Percentiles rank a stretch among this genome's conserved stretches.
phyloP scores from a whole-genome alignment of 306 rosid genomes.

The Cucurbita ficifolia region DNA sequence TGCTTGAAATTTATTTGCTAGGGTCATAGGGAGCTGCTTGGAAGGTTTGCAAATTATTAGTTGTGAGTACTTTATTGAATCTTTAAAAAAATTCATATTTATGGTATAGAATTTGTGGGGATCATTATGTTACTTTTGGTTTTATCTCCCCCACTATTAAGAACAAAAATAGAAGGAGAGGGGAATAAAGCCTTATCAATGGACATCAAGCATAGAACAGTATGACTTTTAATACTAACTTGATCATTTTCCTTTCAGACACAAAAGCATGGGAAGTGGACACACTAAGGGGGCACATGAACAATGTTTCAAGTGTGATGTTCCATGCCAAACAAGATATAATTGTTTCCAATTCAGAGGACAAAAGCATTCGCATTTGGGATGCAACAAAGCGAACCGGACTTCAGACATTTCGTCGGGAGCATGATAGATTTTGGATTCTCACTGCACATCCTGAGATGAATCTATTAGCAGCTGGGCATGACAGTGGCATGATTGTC shows the following conservation, averaged over 20 bases:
- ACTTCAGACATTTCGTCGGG: slow-evolving; percentile 86
- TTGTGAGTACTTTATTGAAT: background rate
- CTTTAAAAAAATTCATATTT: no score
- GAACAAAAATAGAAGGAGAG: background rate
- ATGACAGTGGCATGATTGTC: slow-evolving; percentile 94
- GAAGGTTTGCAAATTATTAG: background rate
- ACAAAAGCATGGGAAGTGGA: slow-evolving; percentile 98
- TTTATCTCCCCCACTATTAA: background rate
- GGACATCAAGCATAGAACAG: background rate
- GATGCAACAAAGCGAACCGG: slow-evolving; percentile 91
- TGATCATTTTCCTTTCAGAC: slow-evolving; percentile 30
- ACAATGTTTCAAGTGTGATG: slow-evolving; percentile 91
- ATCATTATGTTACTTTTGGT: background rate
- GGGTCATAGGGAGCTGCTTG: background rate
- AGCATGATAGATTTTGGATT: slow-evolving; percentile 95
- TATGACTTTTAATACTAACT: background rate
- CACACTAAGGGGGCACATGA: slow-evolving; percentile 92
- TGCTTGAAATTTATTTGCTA: background rate
- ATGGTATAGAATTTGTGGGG: background rate
- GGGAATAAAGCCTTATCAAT: background rate
- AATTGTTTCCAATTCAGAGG: slow-evolving; percentile 90
- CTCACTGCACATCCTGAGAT: slow-evolving; percentile 91
- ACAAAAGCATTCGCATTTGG: slow-evolving; percentile 91
- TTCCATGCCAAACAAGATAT: slow-evolving; percentile 92
- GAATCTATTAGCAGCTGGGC: slow-evolving; percentile 95